A percentile compares a stretch with the other conserved stretches of the same genome.
Conservation (phyloP, 768 basidiomycete genomes). For the Leccinum aurantiacum region DNA sequence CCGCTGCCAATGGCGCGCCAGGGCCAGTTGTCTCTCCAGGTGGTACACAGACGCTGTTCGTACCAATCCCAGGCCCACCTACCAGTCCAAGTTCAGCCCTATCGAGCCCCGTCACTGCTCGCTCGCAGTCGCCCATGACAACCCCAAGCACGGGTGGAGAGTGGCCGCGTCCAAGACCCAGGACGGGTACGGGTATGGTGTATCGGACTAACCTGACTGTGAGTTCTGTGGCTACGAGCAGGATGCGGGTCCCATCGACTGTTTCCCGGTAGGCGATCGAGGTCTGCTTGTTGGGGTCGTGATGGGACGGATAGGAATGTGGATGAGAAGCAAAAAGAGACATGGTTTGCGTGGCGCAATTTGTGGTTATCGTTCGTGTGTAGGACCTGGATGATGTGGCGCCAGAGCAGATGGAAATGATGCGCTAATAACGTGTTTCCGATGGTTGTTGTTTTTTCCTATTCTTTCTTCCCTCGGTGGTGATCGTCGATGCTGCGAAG, state of each 20-base stretch:
- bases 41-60: conserved; percentile 23
- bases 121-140: conserved; percentile 22
- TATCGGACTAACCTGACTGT: conserved; percentile 44
- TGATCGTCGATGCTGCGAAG: background rate
- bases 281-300: background rate
- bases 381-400: conserved; percentile 4
- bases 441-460: conserved; percentile 6
- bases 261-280: conserved; percentile 14
- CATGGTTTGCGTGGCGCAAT: conserved; percentile 1
- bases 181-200: conserved; percentile 70
- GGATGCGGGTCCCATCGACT: conserved; percentile 39
- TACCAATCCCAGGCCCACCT: conserved; percentile 4
- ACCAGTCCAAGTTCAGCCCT: conserved; percentile 12
- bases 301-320: conserved; percentile 1
- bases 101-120: conserved; percentile 11
- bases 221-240: conserved; percentile 29
- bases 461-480: conserved; percentile 3
- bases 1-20: conserved; percentile 7
- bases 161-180: conserved; percentile 45
- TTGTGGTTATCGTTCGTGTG: conserved; percentile 16
- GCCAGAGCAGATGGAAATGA: conserved; percentile 9
- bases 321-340: conserved; percentile 1
- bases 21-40: conserved; percentile 18
- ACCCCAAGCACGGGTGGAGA: conserved; percentile 19
- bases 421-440: conserved; percentile 8